A percentile compares a stretch with the other conserved stretches of the same genome.
phyloP scores from a whole-genome alignment of 805 yeast genomes.

The Kazachstania psychrophila region DNA sequence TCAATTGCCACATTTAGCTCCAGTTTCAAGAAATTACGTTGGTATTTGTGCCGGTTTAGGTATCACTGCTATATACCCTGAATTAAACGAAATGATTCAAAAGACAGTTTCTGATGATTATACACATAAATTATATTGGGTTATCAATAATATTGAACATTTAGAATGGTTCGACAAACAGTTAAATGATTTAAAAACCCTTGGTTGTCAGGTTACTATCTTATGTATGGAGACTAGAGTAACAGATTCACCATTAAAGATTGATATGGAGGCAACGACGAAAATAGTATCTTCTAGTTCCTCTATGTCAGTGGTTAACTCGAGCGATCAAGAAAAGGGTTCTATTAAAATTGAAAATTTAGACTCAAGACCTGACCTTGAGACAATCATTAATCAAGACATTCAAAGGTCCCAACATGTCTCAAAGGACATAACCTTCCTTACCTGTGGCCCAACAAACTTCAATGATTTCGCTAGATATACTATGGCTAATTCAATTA shows the following conservation, averaged over 20 bases:
- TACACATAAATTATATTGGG: slow-evolving; percentile 49
- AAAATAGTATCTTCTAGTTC: neutral
- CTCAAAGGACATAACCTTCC: slow-evolving; percentile 40
- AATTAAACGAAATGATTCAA: slow-evolving; percentile 28
- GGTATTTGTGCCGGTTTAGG: slow-evolving; percentile 47
- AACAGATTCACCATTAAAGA: neutral
- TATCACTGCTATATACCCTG: slow-evolving; percentile 42
- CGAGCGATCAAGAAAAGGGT: neutral
- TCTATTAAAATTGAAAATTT: slow-evolving; percentile 9
- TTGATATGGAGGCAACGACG: slow-evolving; percentile 3
- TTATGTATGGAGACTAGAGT: slow-evolving; percentile 6
- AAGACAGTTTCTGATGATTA: slow-evolving; percentile 8
- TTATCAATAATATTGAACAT: slow-evolving; percentile 43
- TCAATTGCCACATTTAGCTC: slow-evolving; percentile 29
- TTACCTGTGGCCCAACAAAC: slow-evolving; percentile 54
- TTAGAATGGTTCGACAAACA: slow-evolving; percentile 42
- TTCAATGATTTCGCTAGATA: slow-evolving; percentile 51
- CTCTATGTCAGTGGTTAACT: neutral
- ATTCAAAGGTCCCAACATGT: slow-evolving; percentile 28
- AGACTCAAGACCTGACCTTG: slow-evolving; percentile 41
- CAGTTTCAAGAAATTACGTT: slow-evolving; percentile 33
- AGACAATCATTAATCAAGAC: slow-evolving; percentile 31
- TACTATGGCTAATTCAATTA: slow-evolving; percentile 35
- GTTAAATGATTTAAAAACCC: slow-evolving; percentile 26
- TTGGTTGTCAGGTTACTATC: slow-evolving; percentile 22